phyloP scores from a whole-genome alignment of 163 green algal species.

The Scenedesmus sp. region DNA sequence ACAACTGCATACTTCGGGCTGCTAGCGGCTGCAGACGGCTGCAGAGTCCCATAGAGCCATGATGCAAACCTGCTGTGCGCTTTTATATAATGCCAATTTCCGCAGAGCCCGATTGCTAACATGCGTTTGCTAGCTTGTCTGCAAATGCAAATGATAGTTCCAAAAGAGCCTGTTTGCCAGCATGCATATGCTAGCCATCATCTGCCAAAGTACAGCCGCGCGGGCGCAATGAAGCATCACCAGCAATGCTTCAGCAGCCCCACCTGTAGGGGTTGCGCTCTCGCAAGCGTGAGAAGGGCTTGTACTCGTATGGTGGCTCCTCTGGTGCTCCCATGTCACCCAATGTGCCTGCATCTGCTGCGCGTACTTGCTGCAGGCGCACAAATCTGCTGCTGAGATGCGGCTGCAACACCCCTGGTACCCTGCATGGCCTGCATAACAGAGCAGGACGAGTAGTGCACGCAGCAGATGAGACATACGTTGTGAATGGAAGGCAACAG shows the following conservation, averaged over 20 bases:
- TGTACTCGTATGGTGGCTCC: conserved; percentile 58
- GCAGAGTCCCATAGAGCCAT: no score
- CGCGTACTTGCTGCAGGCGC: conserved; percentile 32
- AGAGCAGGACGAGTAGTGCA: not conserved
- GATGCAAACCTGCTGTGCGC: no score
- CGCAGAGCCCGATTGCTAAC: no score
- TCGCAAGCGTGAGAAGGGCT: conserved; percentile 75
- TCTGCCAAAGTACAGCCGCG: not conserved
- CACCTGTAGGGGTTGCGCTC: conserved; percentile 86
- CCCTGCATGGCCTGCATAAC: conserved; percentile 27
- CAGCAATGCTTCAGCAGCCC: not conserved
- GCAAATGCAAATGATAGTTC: no score
- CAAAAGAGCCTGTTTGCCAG: no score
- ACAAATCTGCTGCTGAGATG: conserved; percentile 2
- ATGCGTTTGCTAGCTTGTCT: no score
- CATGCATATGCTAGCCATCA: not conserved
- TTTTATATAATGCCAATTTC: no score
- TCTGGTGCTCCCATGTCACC: conserved; percentile 15
- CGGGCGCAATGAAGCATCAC: not conserved
- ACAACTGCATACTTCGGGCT: no score
- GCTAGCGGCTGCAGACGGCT: no score
- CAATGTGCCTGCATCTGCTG: conserved; percentile 51
- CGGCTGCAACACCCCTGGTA: not conserved
- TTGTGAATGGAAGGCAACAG: not conserved
- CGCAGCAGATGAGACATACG: not conserved